These are phyloP conservation scores for Teratosphaeria epicoccoides DNA, from an alignment of 2,329 filamentous ascomycete genomes.

Conservation along the genomic window DNA sequence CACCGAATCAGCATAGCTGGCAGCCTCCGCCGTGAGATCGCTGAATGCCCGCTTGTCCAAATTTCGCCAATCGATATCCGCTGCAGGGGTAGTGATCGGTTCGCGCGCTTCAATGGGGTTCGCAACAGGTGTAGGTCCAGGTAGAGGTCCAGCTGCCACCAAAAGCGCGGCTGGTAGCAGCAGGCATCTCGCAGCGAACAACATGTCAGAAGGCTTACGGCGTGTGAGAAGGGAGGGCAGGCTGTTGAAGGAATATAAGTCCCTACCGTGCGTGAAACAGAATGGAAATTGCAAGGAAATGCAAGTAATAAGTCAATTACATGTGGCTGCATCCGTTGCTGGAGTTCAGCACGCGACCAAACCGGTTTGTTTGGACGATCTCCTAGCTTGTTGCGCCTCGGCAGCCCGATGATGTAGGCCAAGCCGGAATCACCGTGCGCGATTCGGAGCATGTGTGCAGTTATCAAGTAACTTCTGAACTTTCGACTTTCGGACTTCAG, in stretches of 20 bases:
- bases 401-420: not conserved
- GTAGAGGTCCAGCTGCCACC: slow-evolving; percentile 14
- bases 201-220: not conserved
- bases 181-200: slow-evolving; percentile 10
- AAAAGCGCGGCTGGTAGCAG: slow-evolving; percentile 19
- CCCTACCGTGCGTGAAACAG: not conserved
- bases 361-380: not conserved
- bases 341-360: not conserved
- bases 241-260: not conserved
- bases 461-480: too few relatives aligned
- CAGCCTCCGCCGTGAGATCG: slow-evolving; percentile 41
- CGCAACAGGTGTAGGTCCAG: slow-evolving; percentile 7
- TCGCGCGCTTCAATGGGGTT: slow-evolving; percentile 19
- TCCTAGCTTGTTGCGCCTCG: not conserved
- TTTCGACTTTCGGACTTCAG: too few relatives aligned
- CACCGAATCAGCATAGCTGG: slow-evolving; percentile 30
- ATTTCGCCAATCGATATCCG: slow-evolving; percentile 24
- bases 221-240: not conserved
- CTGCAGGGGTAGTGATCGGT: slow-evolving; percentile 40
- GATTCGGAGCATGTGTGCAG: too few relatives aligned
- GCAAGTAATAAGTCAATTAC: too few relatives aligned
- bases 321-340: not conserved
- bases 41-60: not conserved
- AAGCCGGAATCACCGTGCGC: not conserved
- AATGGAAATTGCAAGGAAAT: not conserved